These are phyloP conservation scores for Prunus persica DNA, from an alignment of 306 rosid species.

Conservation along the genomic window DNA sequence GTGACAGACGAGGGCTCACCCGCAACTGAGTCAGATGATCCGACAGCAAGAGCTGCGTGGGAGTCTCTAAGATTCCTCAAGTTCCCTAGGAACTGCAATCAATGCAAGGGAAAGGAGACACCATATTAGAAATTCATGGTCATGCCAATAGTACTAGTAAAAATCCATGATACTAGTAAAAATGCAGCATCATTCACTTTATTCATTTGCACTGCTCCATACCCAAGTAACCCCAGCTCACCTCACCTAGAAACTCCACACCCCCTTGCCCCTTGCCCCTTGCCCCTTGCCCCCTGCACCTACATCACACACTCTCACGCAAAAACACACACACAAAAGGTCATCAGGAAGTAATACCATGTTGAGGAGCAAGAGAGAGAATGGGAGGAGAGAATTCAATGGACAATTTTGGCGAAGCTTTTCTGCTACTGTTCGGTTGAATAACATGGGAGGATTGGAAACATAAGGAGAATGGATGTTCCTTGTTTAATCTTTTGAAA, in stretches of 20 bases:
- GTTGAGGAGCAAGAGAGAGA: background rate
- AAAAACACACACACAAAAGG: background rate
- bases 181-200: background rate
- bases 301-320: background rate
- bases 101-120: background rate
- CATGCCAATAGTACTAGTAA: background rate
- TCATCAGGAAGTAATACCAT: background rate
- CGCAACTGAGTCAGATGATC: constrained; percentile 76
- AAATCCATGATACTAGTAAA: background rate
- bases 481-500: background rate
- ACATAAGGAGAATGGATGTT: background rate
- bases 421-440: background rate
- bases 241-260: background rate
- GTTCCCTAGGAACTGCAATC: constrained; percentile 73
- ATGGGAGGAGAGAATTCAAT: background rate
- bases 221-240: background rate
- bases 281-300: background rate
- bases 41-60: constrained; percentile 79
- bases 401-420: background rate
- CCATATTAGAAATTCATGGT: background rate
- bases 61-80: constrained; percentile 91
- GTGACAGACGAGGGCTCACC: constrained; percentile 88
- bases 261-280: background rate
- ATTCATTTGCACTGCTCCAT: background rate
- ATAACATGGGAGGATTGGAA: background rate